These are phyloP conservation scores for Podospora tetraspora DNA, from an alignment of 495 filamentous ascomycete genomes.

Conservation along the genomic window DNA sequence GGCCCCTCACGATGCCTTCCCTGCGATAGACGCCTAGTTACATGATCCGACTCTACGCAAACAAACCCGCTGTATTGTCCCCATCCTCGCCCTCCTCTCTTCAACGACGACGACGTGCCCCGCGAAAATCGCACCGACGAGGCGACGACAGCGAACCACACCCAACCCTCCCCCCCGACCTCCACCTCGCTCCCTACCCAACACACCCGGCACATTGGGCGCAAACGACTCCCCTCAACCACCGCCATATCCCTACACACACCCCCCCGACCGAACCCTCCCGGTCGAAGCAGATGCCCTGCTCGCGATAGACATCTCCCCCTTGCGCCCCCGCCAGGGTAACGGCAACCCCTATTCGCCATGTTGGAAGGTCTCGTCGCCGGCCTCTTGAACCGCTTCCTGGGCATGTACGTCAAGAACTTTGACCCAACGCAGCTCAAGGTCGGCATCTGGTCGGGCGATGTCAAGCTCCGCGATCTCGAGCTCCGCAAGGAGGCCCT, in stretches of 20 bases:
- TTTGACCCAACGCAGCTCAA: constrained; percentile 96
- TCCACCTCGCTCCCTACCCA: no score
- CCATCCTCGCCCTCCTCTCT: neutral
- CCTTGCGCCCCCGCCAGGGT: constrained; percentile 45
- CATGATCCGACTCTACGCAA: neutral
- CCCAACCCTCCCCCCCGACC: no score
- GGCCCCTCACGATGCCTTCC: neutral
- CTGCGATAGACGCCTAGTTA: neutral
- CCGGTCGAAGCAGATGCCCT: constrained; percentile 26
- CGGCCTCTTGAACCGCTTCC: constrained; percentile 92
- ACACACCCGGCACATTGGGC: neutral
- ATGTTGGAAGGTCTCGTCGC: constrained; percentile 69
- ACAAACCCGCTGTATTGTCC: neutral
- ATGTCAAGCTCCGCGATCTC: constrained; percentile 87
- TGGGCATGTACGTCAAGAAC: constrained; percentile 99
- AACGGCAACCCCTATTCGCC: constrained; percentile 41
- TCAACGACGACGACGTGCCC: neutral
- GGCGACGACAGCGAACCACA: neutral
- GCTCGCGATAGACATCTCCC: constrained; percentile 22
- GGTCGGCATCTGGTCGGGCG: constrained; percentile 96
- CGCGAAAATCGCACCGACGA: neutral
- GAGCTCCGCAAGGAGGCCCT: constrained; percentile 90
- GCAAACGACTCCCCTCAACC: neutral
- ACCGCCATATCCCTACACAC: neutral
- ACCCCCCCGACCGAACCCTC: neutral